Evolutionary conservation across 2,329 filamentous ascomycete genomes (phyloP).

Genomic region (Tolypocladium ophioglossoides): DNA sequence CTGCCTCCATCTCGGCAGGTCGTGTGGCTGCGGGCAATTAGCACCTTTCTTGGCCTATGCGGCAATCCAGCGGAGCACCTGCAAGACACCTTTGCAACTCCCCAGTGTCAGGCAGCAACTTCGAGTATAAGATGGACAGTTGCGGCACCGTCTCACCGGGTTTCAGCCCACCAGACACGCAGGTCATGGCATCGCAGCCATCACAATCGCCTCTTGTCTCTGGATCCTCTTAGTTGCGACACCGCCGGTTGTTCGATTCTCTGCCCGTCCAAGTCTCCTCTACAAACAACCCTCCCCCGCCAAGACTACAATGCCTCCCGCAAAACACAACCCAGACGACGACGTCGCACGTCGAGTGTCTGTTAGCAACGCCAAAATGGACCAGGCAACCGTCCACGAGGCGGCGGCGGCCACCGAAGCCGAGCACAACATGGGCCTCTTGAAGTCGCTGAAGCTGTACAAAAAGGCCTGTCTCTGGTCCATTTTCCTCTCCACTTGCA

Average conservation of each 20-base stretch:
- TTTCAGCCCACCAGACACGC: background rate
- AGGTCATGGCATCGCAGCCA: background rate
- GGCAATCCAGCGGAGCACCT: background rate
- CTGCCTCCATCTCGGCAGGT: background rate
- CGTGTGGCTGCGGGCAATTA: background rate
- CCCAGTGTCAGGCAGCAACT: background rate
- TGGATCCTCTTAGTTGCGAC: background rate
- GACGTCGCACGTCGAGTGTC: constrained; percentile 3
- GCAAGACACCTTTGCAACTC: background rate
- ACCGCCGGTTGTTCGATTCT: background rate
- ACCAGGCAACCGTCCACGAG: constrained; percentile 7
- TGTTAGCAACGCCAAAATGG: constrained; percentile 4
- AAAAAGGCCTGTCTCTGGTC: constrained; percentile 26
- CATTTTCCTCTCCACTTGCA: constrained; percentile 24
- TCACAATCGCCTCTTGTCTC: background rate
- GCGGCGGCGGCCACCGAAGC: constrained; percentile 17
- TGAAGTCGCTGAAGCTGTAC: constrained; percentile 28
- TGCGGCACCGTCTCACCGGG: background rate
- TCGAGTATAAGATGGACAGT: background rate
- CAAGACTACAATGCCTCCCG: too few relatives aligned
- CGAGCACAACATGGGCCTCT: constrained; percentile 21
- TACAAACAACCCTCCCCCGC: too few relatives aligned
- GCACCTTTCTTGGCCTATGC: background rate
- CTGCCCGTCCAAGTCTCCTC: background rate
- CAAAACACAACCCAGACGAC: too few relatives aligned